These are phyloP conservation scores for Cinchona pubescens DNA, from an alignment of 257 asterid species.

Conservation along the genomic window DNA sequence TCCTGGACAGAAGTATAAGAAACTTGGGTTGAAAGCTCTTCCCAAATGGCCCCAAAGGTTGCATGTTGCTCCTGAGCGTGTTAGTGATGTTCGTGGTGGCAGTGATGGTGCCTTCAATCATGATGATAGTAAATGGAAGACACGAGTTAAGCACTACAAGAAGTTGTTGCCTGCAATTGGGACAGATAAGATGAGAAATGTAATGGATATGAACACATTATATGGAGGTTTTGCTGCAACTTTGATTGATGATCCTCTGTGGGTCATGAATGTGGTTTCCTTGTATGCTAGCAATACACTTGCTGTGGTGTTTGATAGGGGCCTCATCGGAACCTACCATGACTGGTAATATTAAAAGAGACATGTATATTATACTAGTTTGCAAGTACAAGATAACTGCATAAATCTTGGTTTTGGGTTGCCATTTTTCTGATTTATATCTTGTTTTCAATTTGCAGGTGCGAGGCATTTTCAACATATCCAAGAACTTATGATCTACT, in stretches of 20 bases:
- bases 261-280: constrained; percentile 96
- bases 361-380: not conserved
- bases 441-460: constrained; percentile 42
- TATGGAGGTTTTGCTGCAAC: constrained; percentile 97
- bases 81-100: constrained; percentile 71
- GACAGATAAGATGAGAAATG: constrained; percentile 79
- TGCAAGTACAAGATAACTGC: not conserved
- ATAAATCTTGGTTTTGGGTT: not conserved
- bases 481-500: constrained; percentile 95
- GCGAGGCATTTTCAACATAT: constrained; percentile 96
- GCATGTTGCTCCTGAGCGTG: constrained; percentile 74
- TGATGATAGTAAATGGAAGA: constrained; percentile 82
- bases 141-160: constrained; percentile 75
- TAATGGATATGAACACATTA: constrained; percentile 92
- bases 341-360: constrained; percentile 62
- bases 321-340: constrained; percentile 89
- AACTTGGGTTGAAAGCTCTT: constrained; percentile 53
- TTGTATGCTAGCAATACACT: constrained; percentile 79
- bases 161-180: constrained; percentile 80
- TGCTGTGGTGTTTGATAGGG: constrained; percentile 85
- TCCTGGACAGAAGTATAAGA: constrained; percentile 56
- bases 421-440: not conserved
- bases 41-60: constrained; percentile 83
- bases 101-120: constrained; percentile 81
- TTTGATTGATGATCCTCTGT: constrained; percentile 57